Evolutionary conservation across 2,329 filamentous ascomycete species (phyloP), one percentile per base, ranked within the genome.

Genomic region (Exophiala bonariae): DNA sequence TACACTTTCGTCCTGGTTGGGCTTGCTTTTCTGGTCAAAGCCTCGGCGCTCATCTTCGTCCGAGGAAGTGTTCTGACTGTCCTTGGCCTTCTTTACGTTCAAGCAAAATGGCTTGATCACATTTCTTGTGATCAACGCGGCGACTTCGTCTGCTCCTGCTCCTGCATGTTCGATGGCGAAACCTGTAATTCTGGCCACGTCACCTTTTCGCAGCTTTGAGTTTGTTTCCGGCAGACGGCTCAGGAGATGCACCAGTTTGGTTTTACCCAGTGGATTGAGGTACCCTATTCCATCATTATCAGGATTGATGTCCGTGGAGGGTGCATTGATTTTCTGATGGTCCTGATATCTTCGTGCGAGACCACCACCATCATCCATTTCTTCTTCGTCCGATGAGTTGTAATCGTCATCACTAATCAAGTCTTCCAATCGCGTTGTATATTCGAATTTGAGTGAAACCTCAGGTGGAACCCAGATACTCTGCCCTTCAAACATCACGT

Each of bases 131-230:
- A 97, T 83, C 69, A 95, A 81, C 40, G 92, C 81, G n/a, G 95
- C 90, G 28, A 96, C 85, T 70, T 97, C 93, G 55, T 95, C 87
- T 10, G 89, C 87, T 13, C 91, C 93, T 16, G 83, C 79, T 31
- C 86, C 88, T 1, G 90, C 87, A 64, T 97, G 89, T 2, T 85
- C 85, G 46, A 97, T 89, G 10, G 91, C 91, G 67, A 97, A 96
- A 3, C 86, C 80, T 1, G 91, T 92, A 2, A 96, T 77, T 4
- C 90, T 80, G 1, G 89, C 91, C 36, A 97, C 81, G 61, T 97
- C 89, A 2, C 89, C 90, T 61, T 89, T 89, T 20, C 88, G 80
- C 19, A 96, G 75, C 56, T 80, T 86, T 2, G 83, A 80, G 31
- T 89, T 81, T 3, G 81, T 83, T 2, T 83, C 87, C 0, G 93